Evolutionary conservation across 345 rosid species (phyloP).

Genomic region (Trapa incisa): DNA sequence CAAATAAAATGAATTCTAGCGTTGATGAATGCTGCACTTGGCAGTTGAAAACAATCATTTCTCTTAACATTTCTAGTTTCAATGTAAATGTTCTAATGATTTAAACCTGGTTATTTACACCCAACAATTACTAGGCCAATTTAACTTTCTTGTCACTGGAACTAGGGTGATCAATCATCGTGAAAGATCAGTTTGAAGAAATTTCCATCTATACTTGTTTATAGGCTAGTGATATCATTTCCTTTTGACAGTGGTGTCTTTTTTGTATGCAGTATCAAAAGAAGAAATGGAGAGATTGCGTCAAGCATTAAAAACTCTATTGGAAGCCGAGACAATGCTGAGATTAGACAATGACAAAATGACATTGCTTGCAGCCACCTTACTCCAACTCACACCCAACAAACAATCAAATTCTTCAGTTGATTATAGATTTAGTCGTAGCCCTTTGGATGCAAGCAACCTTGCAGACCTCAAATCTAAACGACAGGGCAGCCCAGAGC

Average conservation of each 20-base stretch:
- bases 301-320: slow-evolving; percentile 76
- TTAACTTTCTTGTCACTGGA: not conserved
- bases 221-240: not conserved
- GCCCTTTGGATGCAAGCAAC: slow-evolving; percentile 25
- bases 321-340: slow-evolving; percentile 93
- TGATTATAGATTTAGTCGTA: slow-evolving; percentile 50
- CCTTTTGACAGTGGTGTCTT: slow-evolving; percentile 13
- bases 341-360: slow-evolving; percentile 76
- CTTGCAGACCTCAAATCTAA: slow-evolving; percentile 25
- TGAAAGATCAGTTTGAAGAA: not conserved
- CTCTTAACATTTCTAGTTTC: not conserved
- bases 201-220: not conserved
- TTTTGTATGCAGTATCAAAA: slow-evolving; percentile 52
- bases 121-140: too few relatives aligned
- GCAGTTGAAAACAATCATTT: not conserved
- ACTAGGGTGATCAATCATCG: not conserved
- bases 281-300: slow-evolving; percentile 95
- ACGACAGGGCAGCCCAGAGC: slow-evolving; percentile 23
- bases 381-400: slow-evolving; percentile 97
- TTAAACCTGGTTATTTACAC: not conserved
- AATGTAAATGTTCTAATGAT: not conserved
- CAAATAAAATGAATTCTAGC: too few relatives aligned
- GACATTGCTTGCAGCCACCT: slow-evolving; percentile 93
- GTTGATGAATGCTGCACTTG: not conserved
- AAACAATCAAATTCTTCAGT: slow-evolving; percentile 54